phyloP scores from a whole-genome alignment of 805 yeast genomes.

The Yarrowia deformans region DNA sequence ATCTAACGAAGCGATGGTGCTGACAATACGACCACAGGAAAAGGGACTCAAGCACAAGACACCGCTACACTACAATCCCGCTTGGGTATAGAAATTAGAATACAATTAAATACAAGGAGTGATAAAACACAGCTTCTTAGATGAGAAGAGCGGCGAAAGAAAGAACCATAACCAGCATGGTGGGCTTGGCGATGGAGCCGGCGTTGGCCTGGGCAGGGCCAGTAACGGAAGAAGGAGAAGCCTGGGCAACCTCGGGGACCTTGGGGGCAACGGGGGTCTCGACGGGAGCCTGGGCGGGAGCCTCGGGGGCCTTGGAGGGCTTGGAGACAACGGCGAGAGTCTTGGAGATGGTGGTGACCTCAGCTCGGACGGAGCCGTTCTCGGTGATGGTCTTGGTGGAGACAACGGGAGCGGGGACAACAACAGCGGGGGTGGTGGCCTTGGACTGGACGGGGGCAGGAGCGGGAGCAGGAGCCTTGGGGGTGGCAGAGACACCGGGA shows the following conservation, averaged over 20 bases:
- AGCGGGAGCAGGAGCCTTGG: background rate
- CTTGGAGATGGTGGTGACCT: too few species aligned
- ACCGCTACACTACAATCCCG: too few species aligned
- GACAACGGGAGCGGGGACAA: background rate
- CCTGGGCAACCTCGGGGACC: slow-evolving; percentile 13
- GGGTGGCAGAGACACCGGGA: background rate
- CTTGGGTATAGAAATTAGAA: background rate
- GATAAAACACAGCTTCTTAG: background rate
- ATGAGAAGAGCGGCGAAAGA: slow-evolving; percentile 17
- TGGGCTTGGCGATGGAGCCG: slow-evolving; percentile 2
- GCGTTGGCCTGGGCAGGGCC: slow-evolving; percentile 14
- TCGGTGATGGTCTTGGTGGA: too few species aligned
- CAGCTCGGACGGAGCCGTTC: too few species aligned
- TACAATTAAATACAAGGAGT: slow-evolving; percentile 25
- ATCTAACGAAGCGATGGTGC: too few species aligned
- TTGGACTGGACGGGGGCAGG: background rate
- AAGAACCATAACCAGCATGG: background rate
- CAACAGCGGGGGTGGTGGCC: background rate
- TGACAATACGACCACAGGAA: too few species aligned
- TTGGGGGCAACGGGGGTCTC: background rate
- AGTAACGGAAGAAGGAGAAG: background rate
- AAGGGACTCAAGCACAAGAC: too few species aligned
- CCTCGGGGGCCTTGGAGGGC: slow-evolving; percentile 7
- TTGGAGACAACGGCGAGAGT: background rate
- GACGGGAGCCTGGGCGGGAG: background rate